Evolutionary conservation across 371 early-diverging fungal species (phyloP).

Genomic region (Haplosporangium sp.): DNA sequence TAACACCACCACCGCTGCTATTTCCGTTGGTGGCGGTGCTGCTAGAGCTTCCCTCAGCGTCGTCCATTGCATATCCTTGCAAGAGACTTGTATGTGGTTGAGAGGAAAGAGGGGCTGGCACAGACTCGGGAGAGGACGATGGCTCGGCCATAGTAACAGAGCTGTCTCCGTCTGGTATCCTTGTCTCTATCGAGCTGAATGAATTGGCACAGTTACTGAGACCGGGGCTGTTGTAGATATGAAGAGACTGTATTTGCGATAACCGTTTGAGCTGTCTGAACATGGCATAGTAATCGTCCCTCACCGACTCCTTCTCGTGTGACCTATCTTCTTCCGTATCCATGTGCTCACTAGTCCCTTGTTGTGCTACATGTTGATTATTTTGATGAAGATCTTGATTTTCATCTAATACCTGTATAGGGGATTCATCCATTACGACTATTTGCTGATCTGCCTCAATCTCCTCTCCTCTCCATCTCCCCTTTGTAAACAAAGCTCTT

Average conservation of each 20-base stretch:
- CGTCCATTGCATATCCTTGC: neutral
- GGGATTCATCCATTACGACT: neutral
- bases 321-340: neutral
- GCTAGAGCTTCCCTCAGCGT: neutral
- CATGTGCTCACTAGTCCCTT: neutral
- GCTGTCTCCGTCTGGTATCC: neutral
- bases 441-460: neutral
- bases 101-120: neutral
- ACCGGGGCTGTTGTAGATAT: conserved; percentile 45
- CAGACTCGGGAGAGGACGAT: neutral
- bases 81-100: neutral
- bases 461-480: neutral
- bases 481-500: conserved; percentile 11
- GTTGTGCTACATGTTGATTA: conserved; percentile 5
- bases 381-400: neutral
- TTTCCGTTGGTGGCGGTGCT: neutral
- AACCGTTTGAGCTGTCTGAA: conserved; percentile 39
- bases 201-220: conserved; percentile 11
- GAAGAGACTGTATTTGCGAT: conserved; percentile 18
- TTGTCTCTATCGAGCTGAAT: neutral
- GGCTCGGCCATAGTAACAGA: neutral
- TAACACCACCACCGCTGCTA: neutral
- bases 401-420: neutral
- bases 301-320: conserved; percentile 23
- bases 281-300: conserved; percentile 40